Conservation (phyloP, 441 rosid genomes). For the Pelargonium exstipulatum region DNA sequence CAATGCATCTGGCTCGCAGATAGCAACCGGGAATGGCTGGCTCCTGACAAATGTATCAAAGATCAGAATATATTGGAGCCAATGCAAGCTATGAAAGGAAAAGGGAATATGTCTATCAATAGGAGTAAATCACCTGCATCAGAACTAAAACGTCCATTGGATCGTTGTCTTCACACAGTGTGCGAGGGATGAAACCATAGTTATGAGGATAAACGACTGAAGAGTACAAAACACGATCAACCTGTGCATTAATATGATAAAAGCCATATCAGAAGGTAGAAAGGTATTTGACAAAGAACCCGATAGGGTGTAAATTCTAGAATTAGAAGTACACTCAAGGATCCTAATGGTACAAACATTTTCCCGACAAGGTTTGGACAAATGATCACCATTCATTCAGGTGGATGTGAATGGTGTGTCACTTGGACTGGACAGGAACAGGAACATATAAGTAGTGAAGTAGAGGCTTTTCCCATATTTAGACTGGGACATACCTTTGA, state of each 20-base stretch:
- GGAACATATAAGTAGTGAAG: no score
- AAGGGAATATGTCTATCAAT: background rate
- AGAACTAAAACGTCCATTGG: constrained; percentile 90
- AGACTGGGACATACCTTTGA: no score
- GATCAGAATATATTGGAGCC: background rate
- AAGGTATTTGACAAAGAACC: background rate
- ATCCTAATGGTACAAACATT: no score
- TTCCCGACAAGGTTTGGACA: no score
- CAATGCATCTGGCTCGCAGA: constrained; percentile 95
- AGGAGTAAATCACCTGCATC: constrained; percentile 67
- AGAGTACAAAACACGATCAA: constrained; percentile 91
- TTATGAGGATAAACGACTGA: constrained; percentile 99
- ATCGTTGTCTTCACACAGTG: constrained; percentile 93
- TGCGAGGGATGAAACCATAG: constrained; percentile 95
- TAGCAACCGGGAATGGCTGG: constrained; percentile 83
- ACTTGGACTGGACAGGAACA: no score
- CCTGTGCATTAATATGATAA: constrained; percentile 35
- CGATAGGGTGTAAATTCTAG: background rate
- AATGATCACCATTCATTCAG: no score
- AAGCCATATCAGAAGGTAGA: constrained; percentile 4
- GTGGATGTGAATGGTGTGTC: background rate
- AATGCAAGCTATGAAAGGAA: background rate
- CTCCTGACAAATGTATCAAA: constrained; percentile 42
- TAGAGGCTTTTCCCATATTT: no score
- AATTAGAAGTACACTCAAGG: background rate